A percentile compares a stretch with the other conserved stretches of the same genome.
Conservation (phyloP, 768 basidiomycete genomes). For the Cubamyces sp. region DNA sequence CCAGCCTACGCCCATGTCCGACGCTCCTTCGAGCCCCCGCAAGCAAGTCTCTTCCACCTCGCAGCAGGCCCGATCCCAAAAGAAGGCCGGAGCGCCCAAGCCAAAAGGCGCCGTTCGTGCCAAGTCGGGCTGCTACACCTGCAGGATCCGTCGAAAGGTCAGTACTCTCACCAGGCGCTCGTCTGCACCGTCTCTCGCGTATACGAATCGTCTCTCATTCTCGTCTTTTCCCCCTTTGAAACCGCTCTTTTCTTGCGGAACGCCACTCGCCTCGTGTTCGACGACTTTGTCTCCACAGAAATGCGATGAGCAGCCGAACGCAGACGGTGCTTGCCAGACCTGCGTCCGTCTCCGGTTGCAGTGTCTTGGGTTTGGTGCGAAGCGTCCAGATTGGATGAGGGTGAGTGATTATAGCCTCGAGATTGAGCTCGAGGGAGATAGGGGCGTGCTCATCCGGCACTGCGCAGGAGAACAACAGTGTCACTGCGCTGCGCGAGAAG, state of each 20-base stretch:
- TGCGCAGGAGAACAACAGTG: conserved; percentile 68
- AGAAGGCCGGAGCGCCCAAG: conserved; percentile 61
- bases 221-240: conserved; percentile 14
- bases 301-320: conserved; percentile 77
- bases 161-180: conserved; percentile 20
- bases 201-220: conserved; percentile 22
- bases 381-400: conserved; percentile 84
- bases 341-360: conserved; percentile 79
- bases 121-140: conserved; percentile 89
- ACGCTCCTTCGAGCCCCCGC: conserved; percentile 38
- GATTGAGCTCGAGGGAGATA: neutral
- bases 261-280: conserved; percentile 8
- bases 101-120: conserved; percentile 82
- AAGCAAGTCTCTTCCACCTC: conserved; percentile 38
- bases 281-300: conserved; percentile 56
- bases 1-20: conserved; percentile 37
- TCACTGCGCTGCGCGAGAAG: conserved; percentile 70
- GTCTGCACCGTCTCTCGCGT: conserved; percentile 19
- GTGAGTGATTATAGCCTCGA: conserved; percentile 46
- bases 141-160: conserved; percentile 85
- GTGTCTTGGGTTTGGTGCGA: conserved; percentile 86
- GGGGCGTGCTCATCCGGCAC: conserved; percentile 19
- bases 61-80: conserved; percentile 34
- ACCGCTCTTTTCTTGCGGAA: conserved; percentile 13
- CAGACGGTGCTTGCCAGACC: conserved; percentile 68